Evolutionary conservation across 148 eudicot genomes (phyloP), one percentile per base, ranked within the genome.

Genomic region (Chenopodium formosanum): DNA sequence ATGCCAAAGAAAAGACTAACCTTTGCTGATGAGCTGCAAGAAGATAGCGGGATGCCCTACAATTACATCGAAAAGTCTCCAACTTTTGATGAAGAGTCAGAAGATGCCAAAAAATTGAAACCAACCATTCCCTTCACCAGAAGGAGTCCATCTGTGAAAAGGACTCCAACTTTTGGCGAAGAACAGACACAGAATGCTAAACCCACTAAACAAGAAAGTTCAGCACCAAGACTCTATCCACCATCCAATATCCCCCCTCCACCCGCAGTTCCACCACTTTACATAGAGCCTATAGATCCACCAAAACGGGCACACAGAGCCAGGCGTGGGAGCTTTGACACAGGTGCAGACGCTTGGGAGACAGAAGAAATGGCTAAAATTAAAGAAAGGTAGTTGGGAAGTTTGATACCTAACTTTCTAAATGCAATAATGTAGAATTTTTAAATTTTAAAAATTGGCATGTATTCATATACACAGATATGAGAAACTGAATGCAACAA

Each of bases 331-430:
- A 87, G 86, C 60, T 70, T 58, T 23, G 76, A 73, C 22, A 13
- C 84, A 9, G 81, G 84, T 48, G 95, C 97, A 25, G 95, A 94
- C 82, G 86, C 70, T 73, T 93, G 99, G 99, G 95, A 94, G 80
- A 88, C 81, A 80, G 82, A 80, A 48, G 88, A 96, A 82, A 65
- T 96, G 83, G 91, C 85, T 32, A 92, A 80, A 82, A 90, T 94
- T 70, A 89, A 78, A 81, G 80, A 86, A 64, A 80, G 89, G 97
- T 93, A 83, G 34, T 27, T 77, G 4, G 16, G 62, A 56, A 7
- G 46, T 52, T 72, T n/a, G 27, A 23, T 60, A 44, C 22, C 70
- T 56, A 58, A 56, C 5, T 3, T 56, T 19, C 22, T 46, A 29
- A 16, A 65, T 50, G 52, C 40, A 32, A 17, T 9, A 31, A 16